Evolutionary conservation across 495 filamentous ascomycete genomes (phyloP).

Genomic region (Copromyces sp.): DNA sequence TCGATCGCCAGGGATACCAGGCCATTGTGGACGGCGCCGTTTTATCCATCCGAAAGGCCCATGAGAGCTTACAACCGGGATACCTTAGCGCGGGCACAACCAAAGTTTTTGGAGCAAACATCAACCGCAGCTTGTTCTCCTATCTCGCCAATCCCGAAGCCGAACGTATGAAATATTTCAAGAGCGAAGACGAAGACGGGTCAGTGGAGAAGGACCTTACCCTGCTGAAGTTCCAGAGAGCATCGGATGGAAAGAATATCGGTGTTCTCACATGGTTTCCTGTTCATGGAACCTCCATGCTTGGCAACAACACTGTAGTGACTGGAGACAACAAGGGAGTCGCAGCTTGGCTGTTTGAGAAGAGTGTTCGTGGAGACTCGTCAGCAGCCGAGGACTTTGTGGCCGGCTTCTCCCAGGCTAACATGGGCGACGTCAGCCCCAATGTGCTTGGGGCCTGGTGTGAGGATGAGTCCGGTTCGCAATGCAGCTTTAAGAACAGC

Average conservation of each 20-base stretch:
- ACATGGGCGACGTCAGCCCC: conserved; percentile 85
- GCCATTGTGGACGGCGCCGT: conserved; percentile 85
- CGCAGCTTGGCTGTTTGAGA: conserved; percentile 77
- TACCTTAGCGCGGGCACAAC: conserved; percentile 62
- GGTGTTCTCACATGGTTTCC: conserved; percentile 89
- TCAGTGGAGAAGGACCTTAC: conserved; percentile 85
- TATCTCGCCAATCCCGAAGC: conserved; percentile 81
- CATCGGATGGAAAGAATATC: conserved; percentile 59
- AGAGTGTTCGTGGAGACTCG: conserved; percentile 43
- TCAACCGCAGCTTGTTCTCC: conserved; percentile 82
- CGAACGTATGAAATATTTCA: conserved; percentile 64
- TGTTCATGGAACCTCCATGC: conserved; percentile 84
- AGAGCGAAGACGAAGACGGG: conserved; percentile 43
- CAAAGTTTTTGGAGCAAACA: conserved; percentile 71
- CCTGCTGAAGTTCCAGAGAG: conserved; percentile 66
- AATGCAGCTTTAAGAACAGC: conserved; percentile 65
- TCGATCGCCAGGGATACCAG: conserved; percentile 78
- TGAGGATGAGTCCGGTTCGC: conserved; percentile 61
- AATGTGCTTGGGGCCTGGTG: conserved; percentile 82
- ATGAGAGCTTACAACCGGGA: conserved; percentile 62
- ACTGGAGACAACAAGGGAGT: conserved; percentile 96
- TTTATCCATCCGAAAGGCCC: conserved; percentile 70
- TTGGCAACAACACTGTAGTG: conserved; percentile 86
- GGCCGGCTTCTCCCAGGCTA: conserved; percentile 90
- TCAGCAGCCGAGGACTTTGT: conserved; percentile 62